Conservation (phyloP, 2,329 filamentous ascomycete genomes). For the Claviceps fusiformis region DNA sequence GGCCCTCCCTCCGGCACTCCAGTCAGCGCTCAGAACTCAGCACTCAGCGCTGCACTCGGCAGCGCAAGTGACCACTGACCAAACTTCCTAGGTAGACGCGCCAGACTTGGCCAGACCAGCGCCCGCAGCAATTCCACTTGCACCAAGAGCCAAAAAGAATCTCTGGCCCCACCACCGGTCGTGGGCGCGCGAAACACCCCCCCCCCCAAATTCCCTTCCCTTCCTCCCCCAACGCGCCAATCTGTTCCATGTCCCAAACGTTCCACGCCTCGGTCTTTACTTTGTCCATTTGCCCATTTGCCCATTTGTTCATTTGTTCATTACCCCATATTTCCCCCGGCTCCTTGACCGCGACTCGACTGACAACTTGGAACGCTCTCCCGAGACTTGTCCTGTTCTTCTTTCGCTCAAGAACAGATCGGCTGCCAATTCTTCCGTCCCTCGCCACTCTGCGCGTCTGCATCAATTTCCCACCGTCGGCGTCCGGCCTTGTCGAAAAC, state of each 20-base stretch:
- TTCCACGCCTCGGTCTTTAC: not conserved
- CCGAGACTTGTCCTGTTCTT: too few species aligned
- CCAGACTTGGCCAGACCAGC: too few species aligned
- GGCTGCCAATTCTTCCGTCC: not conserved
- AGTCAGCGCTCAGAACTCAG: too few species aligned
- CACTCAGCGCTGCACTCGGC: too few species aligned
- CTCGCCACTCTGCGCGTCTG: not conserved
- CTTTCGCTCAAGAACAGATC: too few species aligned
- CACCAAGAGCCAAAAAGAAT: not conserved
- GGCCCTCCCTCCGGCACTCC: too few species aligned
- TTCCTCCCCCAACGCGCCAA: conserved; percentile 4
- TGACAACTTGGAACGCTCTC: not conserved
- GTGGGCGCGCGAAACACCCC: not conserved
- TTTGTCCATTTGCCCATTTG: conserved; percentile 1
- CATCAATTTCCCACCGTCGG: not conserved
- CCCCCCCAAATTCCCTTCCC: not conserved
- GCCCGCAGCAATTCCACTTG: too few species aligned
- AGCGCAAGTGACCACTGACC: too few species aligned
- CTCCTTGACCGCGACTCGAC: not conserved
- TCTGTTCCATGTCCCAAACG: not conserved
- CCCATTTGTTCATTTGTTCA: conserved; percentile 4
- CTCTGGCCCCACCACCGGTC: not conserved
- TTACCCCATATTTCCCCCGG: conserved; percentile 11
- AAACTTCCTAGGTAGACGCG: too few species aligned
- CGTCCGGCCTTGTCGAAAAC: not conserved